Percentiles rank a stretch among this genome's conserved stretches.
Conservation (phyloP, 1,284 basidiomycete genomes). For the Lentinula novae-zelandiae region DNA sequence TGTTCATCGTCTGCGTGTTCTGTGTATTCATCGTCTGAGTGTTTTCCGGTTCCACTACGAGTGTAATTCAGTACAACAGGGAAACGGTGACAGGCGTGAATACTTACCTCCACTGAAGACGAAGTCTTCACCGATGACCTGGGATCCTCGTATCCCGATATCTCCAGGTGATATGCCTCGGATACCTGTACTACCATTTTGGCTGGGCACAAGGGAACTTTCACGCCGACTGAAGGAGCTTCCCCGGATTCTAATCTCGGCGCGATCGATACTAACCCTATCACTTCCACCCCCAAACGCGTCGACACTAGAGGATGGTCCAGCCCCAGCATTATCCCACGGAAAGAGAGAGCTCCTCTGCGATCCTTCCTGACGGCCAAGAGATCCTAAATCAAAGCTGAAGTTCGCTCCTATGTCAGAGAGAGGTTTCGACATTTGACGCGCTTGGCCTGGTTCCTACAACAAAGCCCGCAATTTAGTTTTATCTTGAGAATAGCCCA, state of each 20-base stretch:
- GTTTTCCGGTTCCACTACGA: constrained; percentile 20
- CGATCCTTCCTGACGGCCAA: constrained; percentile 42
- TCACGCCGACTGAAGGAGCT: constrained; percentile 46
- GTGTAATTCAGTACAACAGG: background rate
- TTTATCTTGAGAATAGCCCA: background rate
- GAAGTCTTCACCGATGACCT: constrained; percentile 55
- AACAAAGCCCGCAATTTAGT: background rate
- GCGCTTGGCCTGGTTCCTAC: constrained; percentile 77
- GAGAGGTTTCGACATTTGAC: constrained; percentile 51
- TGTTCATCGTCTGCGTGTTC: constrained; percentile 3
- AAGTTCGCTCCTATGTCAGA: constrained; percentile 41
- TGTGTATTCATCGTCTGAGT: constrained; percentile 5
- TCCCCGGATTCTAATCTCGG: constrained; percentile 49
- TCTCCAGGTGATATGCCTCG: constrained; percentile 47
- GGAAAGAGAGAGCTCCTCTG: constrained; percentile 72
- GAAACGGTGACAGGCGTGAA: background rate
- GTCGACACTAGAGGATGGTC: constrained; percentile 50
- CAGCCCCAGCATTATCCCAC: constrained; percentile 72
- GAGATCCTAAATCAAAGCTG: constrained; percentile 35
- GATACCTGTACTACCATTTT: constrained; percentile 37
- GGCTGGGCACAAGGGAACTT: constrained; percentile 47
- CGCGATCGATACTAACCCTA: constrained; percentile 44
- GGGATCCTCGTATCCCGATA: constrained; percentile 33
- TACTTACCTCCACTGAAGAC: constrained; percentile 50
- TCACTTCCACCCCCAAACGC: constrained; percentile 40